Evolutionary conservation across 2,329 filamentous ascomycete genomes (phyloP).

Genomic region (Fusarium odoratissimum): DNA sequence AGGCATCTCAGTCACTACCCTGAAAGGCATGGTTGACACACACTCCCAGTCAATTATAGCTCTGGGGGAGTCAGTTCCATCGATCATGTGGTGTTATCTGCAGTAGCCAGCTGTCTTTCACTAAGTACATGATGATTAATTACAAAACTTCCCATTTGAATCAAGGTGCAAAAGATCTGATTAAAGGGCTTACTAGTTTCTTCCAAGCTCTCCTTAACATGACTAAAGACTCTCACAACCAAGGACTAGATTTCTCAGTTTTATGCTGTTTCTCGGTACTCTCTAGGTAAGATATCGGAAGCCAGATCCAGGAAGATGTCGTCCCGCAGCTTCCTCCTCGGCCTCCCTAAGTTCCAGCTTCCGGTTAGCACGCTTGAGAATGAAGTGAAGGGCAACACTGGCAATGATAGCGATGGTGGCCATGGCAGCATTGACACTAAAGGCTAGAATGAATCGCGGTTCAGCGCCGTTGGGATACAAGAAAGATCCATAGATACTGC

Average conservation of each 20-base stretch:
- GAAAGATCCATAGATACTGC: conserved; percentile 1
- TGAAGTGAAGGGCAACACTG: not conserved
- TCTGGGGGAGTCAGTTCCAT: conserved; percentile 50
- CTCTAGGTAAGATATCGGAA: not conserved
- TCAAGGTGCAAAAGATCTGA: too few relatives aligned
- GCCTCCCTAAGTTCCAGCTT: not conserved
- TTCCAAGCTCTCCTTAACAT: too few relatives aligned
- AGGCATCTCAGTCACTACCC: conserved; percentile 44
- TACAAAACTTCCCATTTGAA: too few relatives aligned
- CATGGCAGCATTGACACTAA: not conserved
- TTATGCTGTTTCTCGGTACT: not conserved
- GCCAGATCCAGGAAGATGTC: not conserved
- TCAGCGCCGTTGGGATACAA: not conserved
- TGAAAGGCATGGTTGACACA: conserved; percentile 54
- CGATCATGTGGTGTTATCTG: conserved; percentile 43
- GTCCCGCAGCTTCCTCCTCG: not conserved
- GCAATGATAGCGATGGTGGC: not conserved
- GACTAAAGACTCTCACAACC: too few relatives aligned
- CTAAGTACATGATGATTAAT: too few relatives aligned
- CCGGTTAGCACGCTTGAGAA: not conserved
- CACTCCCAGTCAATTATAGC: conserved; percentile 58
- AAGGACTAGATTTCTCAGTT: not conserved
- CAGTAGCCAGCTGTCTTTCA: too few relatives aligned
- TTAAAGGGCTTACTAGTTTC: too few relatives aligned
- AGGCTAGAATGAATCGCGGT: not conserved